Percentiles rank a stretch among this genome's conserved stretches.
These are phyloP conservation scores for Cyclotella cryptica DNA, from an alignment of 108 stramenopile species.

Conservation along the genomic window DNA sequence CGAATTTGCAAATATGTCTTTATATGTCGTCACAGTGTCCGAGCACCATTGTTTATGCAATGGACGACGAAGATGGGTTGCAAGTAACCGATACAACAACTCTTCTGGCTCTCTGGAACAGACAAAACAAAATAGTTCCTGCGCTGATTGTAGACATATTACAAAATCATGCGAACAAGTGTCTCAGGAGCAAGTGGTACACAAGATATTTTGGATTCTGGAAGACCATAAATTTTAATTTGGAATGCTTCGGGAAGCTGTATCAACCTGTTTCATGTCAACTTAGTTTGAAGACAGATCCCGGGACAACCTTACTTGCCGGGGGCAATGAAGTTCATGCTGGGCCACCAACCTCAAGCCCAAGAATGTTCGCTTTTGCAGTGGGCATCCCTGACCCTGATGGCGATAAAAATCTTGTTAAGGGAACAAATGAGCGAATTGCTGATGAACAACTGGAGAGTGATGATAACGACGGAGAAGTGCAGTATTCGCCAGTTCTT, in stretches of 20 bases:
- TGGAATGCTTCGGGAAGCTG: constrained; percentile 67
- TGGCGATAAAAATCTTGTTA: background rate
- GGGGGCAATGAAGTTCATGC: constrained; percentile 82
- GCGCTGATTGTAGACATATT: constrained; percentile 28
- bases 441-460: background rate
- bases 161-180: constrained; percentile 19
- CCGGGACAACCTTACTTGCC: constrained; percentile 67
- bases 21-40: constrained; percentile 72
- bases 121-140: constrained; percentile 26
- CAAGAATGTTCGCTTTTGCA: constrained; percentile 81
- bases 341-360: constrained; percentile 56
- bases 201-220: constrained; percentile 55
- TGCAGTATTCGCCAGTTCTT: constrained; percentile 73
- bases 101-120: constrained; percentile 32
- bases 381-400: constrained; percentile 63
- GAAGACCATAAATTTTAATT: constrained; percentile 47
- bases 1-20: constrained; percentile 66
- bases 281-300: constrained; percentile 36
- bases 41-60: constrained; percentile 60
- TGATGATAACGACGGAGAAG: constrained; percentile 69
- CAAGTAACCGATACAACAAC: constrained; percentile 36
- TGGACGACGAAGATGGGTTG: constrained; percentile 49
- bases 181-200: constrained; percentile 28
- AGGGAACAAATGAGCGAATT: background rate
- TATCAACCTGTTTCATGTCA: constrained; percentile 56